Base-by-base conservation (phyloP, 768 basidiomycete genomes). In the Scleroderma bovista region DNA sequence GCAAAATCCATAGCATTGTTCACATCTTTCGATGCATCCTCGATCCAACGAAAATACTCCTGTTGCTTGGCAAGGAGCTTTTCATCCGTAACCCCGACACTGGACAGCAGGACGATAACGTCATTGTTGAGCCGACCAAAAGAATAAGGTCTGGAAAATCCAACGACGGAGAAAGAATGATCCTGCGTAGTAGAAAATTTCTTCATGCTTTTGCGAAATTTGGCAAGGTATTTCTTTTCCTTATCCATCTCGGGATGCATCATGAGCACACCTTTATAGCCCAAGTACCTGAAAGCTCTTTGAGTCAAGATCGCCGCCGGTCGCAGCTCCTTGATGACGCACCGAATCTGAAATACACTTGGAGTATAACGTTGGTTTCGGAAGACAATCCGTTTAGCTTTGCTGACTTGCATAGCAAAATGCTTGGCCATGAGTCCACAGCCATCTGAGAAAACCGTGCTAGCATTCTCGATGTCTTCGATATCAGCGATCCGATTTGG, bases 211-310 rank as follows among this genome's bases (percentile, higher is more conserved):
- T 78, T 75, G 17, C 83, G 74, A 55, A 86, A 85, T 51, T 82
- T 71, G 12, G 75, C 77, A 1, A 77, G 65, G 44, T 75, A 70
- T 43, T 68, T 59, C 47, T 72, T 73, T 41, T 75, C 67, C 22
- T 56, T 62, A 53, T 81, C 79, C 22, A 86, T 67, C n/a, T 74
- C 66, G 0, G 81, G 81, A 56, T 85, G 80, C 3, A 84, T 65
- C 80, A 83, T 82, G 19, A 84, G 61, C 6, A 86, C 84, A 6
- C 84, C 84, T 66, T 86, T 86, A 58, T 86, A 84, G 9, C 83
- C 84, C n/a, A 75, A 64, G 58, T 85, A 86, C 46, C 83, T 84
- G 22, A 11, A 44, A 19, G 33, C 38, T 8, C 7, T n/a, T 39
- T 23, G 9, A 4, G 45, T 46, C 36, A 46, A 33, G 22, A 17